Base-by-base conservation (phyloP, 2,329 filamentous ascomycete genomes). In the Trichoderma harzianum region DNA sequence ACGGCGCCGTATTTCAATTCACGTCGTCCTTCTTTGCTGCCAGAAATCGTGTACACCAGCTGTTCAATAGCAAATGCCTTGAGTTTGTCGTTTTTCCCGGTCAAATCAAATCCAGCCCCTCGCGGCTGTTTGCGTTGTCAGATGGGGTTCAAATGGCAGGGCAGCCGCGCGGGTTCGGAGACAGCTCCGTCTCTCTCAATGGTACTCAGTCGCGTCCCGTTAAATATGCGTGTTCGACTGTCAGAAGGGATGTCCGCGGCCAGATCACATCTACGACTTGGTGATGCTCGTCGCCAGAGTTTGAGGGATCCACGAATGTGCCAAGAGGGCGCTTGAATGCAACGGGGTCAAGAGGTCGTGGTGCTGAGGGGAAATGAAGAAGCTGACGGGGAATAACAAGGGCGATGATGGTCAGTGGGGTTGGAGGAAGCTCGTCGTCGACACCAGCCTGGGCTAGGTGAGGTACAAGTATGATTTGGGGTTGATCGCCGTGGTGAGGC, bases 401-500 rank as follows among this genome's bases (percentile, higher is more conserved):
- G 18, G n/a, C 26, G 12, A 53, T 36, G 66, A 26, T 14, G 30
- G 8, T 28, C 21, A 34, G 39, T 24, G 57, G 28, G 66, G 39
- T 43, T 62, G 28, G 51, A 28, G 55, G 11, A 53, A n/a, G 66
- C 14, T 69, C n/a, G 55, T 51, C 36, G 6, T 69, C 26, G 51
- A 51, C 2, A 53, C 57, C 58, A 18, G 53, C 26, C 18, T 60
- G 53, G 47, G 43, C 60, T 14, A 30, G 69, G 53, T 26, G 21
- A 64, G 30, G 47, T 58, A 60, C 51, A 60, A 47, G 26, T 57
- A 47, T 47, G 68, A 47, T 64, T 63, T 26, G 66, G 43, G 26
- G 36, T 62, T 53, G 68, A 70, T 70, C 68, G 68, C 60, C 67
- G 47, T 53, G 47, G 57, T 62, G 66, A 69, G 39, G 55, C 55